These are phyloP conservation scores for Leccinum fuscescens DNA, from an alignment of 1,284 basidiomycete species.

Conservation along the genomic window DNA sequence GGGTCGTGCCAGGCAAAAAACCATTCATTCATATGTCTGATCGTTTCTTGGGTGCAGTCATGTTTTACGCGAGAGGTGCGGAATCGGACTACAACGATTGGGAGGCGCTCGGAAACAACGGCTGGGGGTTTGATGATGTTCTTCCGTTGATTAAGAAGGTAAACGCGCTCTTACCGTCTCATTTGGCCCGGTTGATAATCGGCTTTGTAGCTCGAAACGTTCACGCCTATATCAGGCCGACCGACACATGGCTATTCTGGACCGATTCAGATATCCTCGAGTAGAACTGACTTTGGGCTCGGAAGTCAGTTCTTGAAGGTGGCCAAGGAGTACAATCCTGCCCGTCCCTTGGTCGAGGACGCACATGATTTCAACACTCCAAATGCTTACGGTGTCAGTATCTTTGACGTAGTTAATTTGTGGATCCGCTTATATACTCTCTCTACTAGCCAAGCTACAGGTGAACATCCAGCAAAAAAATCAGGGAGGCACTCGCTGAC, in stretches of 20 bases:
- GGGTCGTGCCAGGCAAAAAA: slow-evolving; percentile 13
- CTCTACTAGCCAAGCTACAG: slow-evolving; percentile 6
- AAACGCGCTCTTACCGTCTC: too few relatives aligned
- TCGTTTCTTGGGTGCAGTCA: slow-evolving; percentile 35
- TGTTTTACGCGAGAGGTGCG: slow-evolving; percentile 52
- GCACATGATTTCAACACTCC: slow-evolving; percentile 41
- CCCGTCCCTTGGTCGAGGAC: slow-evolving; percentile 41
- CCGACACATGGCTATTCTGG: slow-evolving; percentile 52
- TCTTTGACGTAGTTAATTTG: background rate
- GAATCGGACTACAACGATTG: slow-evolving; percentile 61
- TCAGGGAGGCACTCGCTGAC: background rate
- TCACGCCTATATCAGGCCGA: slow-evolving; percentile 34
- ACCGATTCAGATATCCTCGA: slow-evolving; percentile 50
- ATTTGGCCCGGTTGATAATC: background rate
- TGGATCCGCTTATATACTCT: background rate
- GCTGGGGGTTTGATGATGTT: slow-evolving; percentile 48
- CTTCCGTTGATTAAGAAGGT: slow-evolving; percentile 56
- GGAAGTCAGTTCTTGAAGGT: slow-evolving; percentile 48
- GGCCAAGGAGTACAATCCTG: slow-evolving; percentile 43
- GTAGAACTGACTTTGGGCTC: slow-evolving; percentile 36
- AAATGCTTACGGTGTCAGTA: slow-evolving; percentile 47
- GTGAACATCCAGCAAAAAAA: background rate
- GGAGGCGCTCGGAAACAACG: slow-evolving; percentile 48
- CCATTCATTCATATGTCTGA: background rate
- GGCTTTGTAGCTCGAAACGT: slow-evolving; percentile 47